These are phyloP conservation scores for Carpinus viminea DNA, from an alignment of 306 rosid species.

Conservation along the genomic window DNA sequence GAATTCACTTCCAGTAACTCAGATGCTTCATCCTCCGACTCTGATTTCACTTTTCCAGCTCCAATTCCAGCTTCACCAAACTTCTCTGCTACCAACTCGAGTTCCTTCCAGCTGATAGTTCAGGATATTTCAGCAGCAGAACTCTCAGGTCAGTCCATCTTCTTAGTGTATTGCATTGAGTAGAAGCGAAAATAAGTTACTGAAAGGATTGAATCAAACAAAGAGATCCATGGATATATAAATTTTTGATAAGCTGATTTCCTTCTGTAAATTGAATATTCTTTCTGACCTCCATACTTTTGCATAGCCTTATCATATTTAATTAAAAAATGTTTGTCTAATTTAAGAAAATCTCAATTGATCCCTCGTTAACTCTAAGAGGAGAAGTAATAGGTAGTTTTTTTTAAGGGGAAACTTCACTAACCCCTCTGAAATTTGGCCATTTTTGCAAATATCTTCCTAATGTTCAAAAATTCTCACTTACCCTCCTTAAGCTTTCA, in stretches of 20 bases:
- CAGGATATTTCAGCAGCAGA: constrained; percentile 75
- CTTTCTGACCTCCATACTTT: background rate
- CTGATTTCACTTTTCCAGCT: constrained; percentile 73
- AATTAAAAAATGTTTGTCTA: background rate
- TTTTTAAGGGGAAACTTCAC: too few species aligned
- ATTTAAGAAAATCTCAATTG: background rate
- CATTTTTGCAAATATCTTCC: too few species aligned
- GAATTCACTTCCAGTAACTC: constrained; percentile 74
- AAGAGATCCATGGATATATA: background rate
- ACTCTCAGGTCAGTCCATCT: constrained; percentile 65
- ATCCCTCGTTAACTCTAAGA: background rate
- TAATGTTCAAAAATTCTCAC: too few species aligned
- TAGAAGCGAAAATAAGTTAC: constrained; percentile 6
- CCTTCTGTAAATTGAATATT: background rate
- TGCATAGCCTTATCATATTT: background rate
- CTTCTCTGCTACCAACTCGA: constrained; percentile 38
- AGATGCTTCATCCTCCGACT: constrained; percentile 72
- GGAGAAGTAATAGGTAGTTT: background rate
- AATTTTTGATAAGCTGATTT: constrained; percentile 19
- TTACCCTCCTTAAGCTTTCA: too few species aligned
- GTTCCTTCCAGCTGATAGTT: constrained; percentile 50
- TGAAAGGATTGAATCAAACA: background rate
- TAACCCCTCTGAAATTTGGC: too few species aligned
- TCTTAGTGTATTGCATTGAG: constrained; percentile 18
- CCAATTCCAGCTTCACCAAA: constrained; percentile 44